Evolutionary conservation across 2,329 filamentous ascomycete genomes (phyloP).

Genomic region (Knufia petricola): DNA sequence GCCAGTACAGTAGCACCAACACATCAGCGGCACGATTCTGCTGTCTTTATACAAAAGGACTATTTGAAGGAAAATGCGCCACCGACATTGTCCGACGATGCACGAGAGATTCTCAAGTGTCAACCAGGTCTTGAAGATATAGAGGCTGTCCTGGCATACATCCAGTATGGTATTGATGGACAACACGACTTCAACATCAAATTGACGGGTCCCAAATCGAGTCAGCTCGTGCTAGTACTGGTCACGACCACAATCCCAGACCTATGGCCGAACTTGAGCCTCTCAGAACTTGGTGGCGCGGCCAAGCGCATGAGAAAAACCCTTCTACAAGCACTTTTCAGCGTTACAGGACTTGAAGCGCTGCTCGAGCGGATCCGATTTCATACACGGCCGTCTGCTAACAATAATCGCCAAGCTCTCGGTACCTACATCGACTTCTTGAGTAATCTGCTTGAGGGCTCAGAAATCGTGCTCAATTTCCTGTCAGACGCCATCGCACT

Average conservation of each 20-base stretch:
- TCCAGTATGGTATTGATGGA: constrained; percentile 31
- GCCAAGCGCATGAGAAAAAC: constrained; percentile 30
- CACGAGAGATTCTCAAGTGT: constrained; percentile 49
- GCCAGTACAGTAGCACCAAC: constrained; percentile 3
- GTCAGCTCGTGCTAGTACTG: constrained; percentile 66
- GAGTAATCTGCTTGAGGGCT: constrained; percentile 24
- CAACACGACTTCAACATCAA: constrained; percentile 41
- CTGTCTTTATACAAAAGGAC: constrained; percentile 19
- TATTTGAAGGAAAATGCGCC: constrained; percentile 14
- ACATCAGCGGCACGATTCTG: constrained; percentile 18
- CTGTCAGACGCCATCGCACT: constrained; percentile 30
- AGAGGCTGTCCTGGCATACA: constrained; percentile 43
- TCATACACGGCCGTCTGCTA: constrained; percentile 36
- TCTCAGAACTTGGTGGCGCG: not conserved
- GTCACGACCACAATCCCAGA: constrained; percentile 67
- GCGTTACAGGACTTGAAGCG: constrained; percentile 68
- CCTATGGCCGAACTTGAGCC: constrained; percentile 54
- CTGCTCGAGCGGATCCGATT: constrained; percentile 58
- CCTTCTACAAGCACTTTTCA: constrained; percentile 58
- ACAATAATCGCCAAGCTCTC: constrained; percentile 24
- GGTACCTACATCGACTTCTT: constrained; percentile 29
- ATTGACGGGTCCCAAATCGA: constrained; percentile 55
- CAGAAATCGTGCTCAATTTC: constrained; percentile 11
- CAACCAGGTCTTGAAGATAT: constrained; percentile 55
- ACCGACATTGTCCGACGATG: constrained; percentile 35